phyloP scores from a whole-genome alignment of 306 rosid genomes.

The Crotalaria pallida region DNA sequence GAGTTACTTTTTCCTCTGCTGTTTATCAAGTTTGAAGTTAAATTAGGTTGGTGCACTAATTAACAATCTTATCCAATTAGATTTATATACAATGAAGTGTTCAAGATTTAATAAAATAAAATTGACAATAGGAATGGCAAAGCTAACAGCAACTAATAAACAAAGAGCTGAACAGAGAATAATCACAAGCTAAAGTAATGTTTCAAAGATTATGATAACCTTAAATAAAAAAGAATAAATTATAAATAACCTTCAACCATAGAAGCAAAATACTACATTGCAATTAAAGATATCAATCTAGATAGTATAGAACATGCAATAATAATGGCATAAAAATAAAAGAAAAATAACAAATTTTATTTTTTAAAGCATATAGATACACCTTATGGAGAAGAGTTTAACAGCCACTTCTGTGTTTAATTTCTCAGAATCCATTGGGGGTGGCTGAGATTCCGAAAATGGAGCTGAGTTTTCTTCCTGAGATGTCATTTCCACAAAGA shows the following conservation, averaged over 20 bases:
- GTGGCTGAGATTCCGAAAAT: constrained; percentile 33
- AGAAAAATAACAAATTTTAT: background rate
- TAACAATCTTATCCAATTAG: background rate
- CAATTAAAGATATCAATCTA: constrained; percentile 4
- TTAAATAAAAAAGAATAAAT: too few species aligned
- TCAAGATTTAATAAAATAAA: background rate
- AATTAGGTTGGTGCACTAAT: background rate
- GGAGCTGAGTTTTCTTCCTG: constrained; percentile 34
- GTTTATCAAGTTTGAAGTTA: background rate
- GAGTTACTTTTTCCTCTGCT: background rate
- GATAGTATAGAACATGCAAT: constrained; percentile 33
- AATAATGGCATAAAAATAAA: constrained; percentile 6
- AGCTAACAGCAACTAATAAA: too few species aligned
- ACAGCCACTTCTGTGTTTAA: constrained; percentile 14
- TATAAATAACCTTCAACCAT: background rate
- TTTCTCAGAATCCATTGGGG: constrained; percentile 10
- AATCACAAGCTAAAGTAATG: background rate
- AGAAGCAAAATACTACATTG: background rate
- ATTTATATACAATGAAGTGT: background rate
- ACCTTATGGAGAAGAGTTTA: constrained; percentile 57
- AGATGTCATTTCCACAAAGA: constrained; percentile 17
- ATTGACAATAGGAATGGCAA: background rate
- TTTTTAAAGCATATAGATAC: constrained; percentile 17
- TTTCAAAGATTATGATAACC: background rate
- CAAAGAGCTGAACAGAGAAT: background rate